Base-by-base conservation (phyloP, 768 basidiomycete genomes). In the Albatrellus ellisii region DNA sequence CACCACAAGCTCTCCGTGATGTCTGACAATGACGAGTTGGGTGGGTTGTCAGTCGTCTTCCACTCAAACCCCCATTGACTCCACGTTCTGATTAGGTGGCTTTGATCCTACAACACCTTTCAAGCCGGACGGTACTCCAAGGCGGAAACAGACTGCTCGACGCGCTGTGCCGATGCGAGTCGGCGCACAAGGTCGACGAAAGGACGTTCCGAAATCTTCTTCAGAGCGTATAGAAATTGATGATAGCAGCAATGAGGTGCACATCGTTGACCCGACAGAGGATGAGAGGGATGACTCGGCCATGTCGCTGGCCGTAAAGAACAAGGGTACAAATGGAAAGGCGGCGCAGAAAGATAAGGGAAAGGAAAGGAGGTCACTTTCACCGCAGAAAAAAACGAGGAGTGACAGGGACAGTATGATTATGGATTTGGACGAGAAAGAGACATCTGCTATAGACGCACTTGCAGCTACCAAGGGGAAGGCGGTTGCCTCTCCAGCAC, bases 61-160 rank as follows among this genome's bases (percentile, higher is more conserved):
- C n/a, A n/a, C n/a, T n/a, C n/a, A n/a, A 15, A 4, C 2, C 24
- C 18, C 18, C 9, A 46, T 42, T 32, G 27, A 29, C 34, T 24
- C 18, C 31, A 2, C 12, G 12, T n/a, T 0, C n/a, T 6, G 37
- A 45, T 25, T 50, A 50, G 53, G 42, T 12, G 55, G 52, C 37
- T 62, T 49, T 40, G 50, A 58, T 17, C 58, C 58, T 14, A 56
- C 59, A 27, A 60, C 60, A 5, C 58, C 58, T n/a, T 48, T 43
- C 20, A 41, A 41, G n/a, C 41, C 43, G n/a, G n/a, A n/a, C n/a
- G n/a, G n/a, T n/a, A n/a, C n/a, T n/a, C n/a, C n/a, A n/a, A n/a
- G n/a, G n/a, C n/a, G n/a, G n/a, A n/a, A n/a, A n/a, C n/a, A n/a
- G n/a, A n/a, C n/a, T n/a, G n/a, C n/a, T n/a, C n/a, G n/a, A n/a